These are phyloP conservation scores for Neonectria punicea DNA, from an alignment of 2,329 filamentous ascomycete genomes.

Conservation along the genomic window DNA sequence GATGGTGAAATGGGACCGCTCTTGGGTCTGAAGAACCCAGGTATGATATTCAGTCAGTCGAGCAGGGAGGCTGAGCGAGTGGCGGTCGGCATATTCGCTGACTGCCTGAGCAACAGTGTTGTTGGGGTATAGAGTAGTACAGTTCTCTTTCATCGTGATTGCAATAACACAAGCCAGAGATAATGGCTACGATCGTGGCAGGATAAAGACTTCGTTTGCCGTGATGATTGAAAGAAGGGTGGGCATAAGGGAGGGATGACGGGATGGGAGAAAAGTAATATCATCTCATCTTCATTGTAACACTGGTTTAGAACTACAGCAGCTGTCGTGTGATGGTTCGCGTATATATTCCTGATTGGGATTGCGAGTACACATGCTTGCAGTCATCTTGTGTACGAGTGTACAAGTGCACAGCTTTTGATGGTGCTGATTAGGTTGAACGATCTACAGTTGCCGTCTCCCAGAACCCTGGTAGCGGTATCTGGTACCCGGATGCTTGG, in stretches of 20 bases:
- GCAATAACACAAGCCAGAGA: background rate
- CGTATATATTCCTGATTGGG: background rate
- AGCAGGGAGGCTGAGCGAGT: background rate
- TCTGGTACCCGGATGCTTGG: background rate
- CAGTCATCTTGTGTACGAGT: background rate
- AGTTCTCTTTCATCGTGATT: background rate
- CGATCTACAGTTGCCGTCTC: background rate
- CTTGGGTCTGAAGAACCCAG: background rate
- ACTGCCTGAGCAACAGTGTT: background rate
- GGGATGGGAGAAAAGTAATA: background rate
- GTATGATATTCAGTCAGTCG: background rate
- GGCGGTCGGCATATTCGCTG: background rate
- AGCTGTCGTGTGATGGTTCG: background rate
- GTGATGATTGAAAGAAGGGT: background rate
- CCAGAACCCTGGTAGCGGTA: background rate
- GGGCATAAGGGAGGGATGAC: background rate
- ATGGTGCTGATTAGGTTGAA: background rate
- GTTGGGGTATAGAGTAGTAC: background rate
- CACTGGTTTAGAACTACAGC: background rate
- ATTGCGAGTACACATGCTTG: background rate
- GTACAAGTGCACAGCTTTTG: background rate
- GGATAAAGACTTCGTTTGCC: background rate
- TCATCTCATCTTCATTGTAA: background rate
- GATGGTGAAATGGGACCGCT: background rate
- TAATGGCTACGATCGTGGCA: background rate